phyloP scores from a whole-genome alignment of 176 grass and related monocot species.

The Avena insularis region DNA sequence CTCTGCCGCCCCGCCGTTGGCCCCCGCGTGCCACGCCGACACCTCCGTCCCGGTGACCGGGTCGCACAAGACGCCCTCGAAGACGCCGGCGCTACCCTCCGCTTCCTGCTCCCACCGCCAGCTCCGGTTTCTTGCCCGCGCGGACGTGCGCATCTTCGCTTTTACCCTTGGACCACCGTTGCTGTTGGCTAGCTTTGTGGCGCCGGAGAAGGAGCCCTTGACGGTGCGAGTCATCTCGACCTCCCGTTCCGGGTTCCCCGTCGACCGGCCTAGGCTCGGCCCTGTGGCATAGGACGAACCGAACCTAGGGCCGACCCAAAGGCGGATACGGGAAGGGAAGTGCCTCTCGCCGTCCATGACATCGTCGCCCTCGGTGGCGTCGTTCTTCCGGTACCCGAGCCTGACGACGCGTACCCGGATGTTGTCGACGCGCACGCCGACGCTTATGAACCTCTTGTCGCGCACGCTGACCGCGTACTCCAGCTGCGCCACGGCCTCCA shows the following conservation, averaged over 20 bases:
- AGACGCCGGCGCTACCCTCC: constrained; percentile 71
- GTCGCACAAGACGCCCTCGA: constrained; percentile 85
- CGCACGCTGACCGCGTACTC: constrained; percentile 61
- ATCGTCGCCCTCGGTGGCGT: constrained; percentile 2
- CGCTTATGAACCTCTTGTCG: constrained; percentile 53
- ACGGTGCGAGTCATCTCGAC: constrained; percentile 72
- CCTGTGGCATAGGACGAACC: constrained; percentile 76
- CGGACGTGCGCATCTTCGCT: constrained; percentile 60
- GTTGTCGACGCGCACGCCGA: constrained; percentile 70
- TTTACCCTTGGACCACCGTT: constrained; percentile 39
- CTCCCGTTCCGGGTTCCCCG: constrained; percentile 77
- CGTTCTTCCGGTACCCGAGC: constrained; percentile 60
- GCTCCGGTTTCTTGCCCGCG: constrained; percentile 55
- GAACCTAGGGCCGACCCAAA: constrained; percentile 75
- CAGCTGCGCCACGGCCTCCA: constrained; percentile 70
- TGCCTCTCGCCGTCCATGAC: constrained; percentile 64
- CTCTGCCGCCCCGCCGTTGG: not conserved
- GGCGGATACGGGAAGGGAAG: constrained; percentile 77
- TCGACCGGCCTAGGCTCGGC: constrained; percentile 86
- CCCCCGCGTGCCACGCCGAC: constrained; percentile 54
- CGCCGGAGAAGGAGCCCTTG: constrained; percentile 58
- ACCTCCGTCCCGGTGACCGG: constrained; percentile 68
- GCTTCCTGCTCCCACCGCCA: constrained; percentile 97
- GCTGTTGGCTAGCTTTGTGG: constrained; percentile 41
- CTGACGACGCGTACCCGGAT: constrained; percentile 67